These are phyloP conservation scores for Nigrospora oryzae DNA, from an alignment of 2,329 filamentous ascomycete species.

Conservation along the genomic window DNA sequence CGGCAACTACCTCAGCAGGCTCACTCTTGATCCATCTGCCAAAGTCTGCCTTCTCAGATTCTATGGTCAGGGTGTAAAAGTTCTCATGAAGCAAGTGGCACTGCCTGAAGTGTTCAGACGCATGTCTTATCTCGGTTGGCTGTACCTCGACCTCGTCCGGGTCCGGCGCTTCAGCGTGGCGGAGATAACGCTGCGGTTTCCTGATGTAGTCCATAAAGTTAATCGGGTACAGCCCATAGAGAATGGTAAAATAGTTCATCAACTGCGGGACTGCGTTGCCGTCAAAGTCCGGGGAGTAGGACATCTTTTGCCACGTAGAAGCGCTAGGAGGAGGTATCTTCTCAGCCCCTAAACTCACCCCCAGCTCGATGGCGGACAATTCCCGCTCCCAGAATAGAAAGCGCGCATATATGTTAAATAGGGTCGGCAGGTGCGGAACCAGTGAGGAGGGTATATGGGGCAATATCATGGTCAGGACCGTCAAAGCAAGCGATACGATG, in stretches of 20 bases:
- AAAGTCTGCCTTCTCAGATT: slow-evolving; percentile 69
- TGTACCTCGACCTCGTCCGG: slow-evolving; percentile 71
- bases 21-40: slow-evolving; percentile 75
- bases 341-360: slow-evolving; percentile 29
- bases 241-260: slow-evolving; percentile 68
- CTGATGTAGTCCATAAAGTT: slow-evolving; percentile 83
- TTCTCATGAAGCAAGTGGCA: slow-evolving; percentile 75
- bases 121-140: slow-evolving; percentile 65
- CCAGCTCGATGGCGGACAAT: slow-evolving; percentile 28
- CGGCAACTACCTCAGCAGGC: slow-evolving; percentile 69
- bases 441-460: slow-evolving; percentile 72
- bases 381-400: slow-evolving; percentile 70
- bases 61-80: slow-evolving; percentile 71
- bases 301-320: slow-evolving; percentile 54
- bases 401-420: slow-evolving; percentile 77
- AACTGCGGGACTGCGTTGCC: slow-evolving; percentile 58
- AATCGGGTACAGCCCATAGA: slow-evolving; percentile 77
- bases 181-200: slow-evolving; percentile 71
- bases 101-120: slow-evolving; percentile 66
- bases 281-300: slow-evolving; percentile 53
- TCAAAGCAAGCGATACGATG: slow-evolving; percentile 66
- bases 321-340: slow-evolving; percentile 19
- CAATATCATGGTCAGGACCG: slow-evolving; percentile 70
- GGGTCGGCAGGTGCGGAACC: slow-evolving; percentile 56
- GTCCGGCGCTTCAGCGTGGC: slow-evolving; percentile 61